These are phyloP conservation scores for Hypoxylon cercidicola DNA, from an alignment of 495 filamentous ascomycete genomes.

Conservation along the genomic window DNA sequence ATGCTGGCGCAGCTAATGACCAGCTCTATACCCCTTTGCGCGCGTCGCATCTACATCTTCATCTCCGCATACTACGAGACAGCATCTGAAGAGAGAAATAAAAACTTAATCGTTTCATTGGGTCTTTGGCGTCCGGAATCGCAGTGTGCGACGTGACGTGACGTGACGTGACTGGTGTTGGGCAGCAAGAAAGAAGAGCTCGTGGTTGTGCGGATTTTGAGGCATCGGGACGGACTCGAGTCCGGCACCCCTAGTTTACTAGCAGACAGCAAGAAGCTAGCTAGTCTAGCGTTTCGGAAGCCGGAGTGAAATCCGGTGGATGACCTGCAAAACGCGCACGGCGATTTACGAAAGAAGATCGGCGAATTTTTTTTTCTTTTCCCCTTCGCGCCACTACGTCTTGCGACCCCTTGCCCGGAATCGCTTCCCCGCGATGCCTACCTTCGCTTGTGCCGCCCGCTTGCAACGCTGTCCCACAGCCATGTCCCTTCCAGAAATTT, in stretches of 20 bases:
- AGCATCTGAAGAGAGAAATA: conserved; percentile 16
- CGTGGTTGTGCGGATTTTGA: not conserved
- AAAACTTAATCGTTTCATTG: conserved; percentile 1
- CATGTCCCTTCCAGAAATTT: conserved; percentile 1
- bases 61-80: conserved; percentile 1
- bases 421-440: conserved; percentile 28
- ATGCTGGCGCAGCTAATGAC: conserved; percentile 31
- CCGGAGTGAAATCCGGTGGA: conserved; percentile 20
- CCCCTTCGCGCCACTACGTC: not conserved
- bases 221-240: conserved; percentile 13
- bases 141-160: not conserved
- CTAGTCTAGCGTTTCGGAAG: conserved; percentile 22
- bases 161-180: not conserved
- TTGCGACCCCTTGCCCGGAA: conserved; percentile 20
- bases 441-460: conserved; percentile 6
- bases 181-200: not conserved
- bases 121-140: not conserved
- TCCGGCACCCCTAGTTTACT: conserved; percentile 24
- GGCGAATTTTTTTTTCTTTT: conserved; percentile 2
- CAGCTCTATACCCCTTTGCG: conserved; percentile 21
- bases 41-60: conserved; percentile 13
- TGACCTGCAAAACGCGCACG: conserved; percentile 5
- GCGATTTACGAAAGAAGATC: conserved; percentile 16
- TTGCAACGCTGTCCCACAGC: conserved; percentile 16
- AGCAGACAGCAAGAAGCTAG: conserved; percentile 7